A percentile compares a stretch with the other conserved stretches of the same genome.
phyloP scores from a whole-genome alignment of 805 yeast genomes.

The Ogataea trehaloabstinens region DNA sequence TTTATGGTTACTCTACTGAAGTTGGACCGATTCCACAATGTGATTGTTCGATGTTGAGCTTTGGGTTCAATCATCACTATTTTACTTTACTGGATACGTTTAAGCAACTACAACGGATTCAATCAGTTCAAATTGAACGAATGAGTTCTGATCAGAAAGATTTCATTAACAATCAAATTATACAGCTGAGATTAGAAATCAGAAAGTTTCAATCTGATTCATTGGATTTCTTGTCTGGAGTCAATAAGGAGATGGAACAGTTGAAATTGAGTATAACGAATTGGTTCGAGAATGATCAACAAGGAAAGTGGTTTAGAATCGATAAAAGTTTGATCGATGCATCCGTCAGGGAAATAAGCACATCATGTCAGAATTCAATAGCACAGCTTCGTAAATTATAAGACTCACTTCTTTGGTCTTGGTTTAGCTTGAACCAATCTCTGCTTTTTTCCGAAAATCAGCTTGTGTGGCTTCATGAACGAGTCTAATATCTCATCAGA shows the following conservation, averaged over 20 bases:
- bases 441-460: constrained; percentile 70
- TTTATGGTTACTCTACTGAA: constrained; percentile 6
- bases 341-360: constrained; percentile 11
- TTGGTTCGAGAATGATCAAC: constrained; percentile 20
- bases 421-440: constrained; percentile 70
- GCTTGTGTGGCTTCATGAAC: constrained; percentile 84
- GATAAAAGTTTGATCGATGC: constrained; percentile 10
- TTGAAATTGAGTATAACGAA: constrained; percentile 4
- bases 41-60: constrained; percentile 17
- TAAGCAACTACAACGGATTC: constrained; percentile 18
- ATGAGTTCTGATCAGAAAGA: background rate
- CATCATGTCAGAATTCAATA: constrained; percentile 15
- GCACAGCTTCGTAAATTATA: constrained; percentile 12
- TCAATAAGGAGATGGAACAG: constrained; percentile 10
- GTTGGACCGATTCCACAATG: constrained; percentile 8
- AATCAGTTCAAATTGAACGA: background rate
- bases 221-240: constrained; percentile 14
- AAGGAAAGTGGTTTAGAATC: constrained; percentile 21
- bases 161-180: background rate
- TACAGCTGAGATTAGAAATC: constrained; percentile 5
- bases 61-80: constrained; percentile 23
- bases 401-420: constrained; percentile 33
- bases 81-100: constrained; percentile 22
- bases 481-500: constrained; percentile 57
- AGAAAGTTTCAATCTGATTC: constrained; percentile 14